Percentiles rank a stretch among this genome's conserved stretches.
Evolutionary conservation across 257 asterid genomes (phyloP).

Genomic region (Solanum chmielewskii): DNA sequence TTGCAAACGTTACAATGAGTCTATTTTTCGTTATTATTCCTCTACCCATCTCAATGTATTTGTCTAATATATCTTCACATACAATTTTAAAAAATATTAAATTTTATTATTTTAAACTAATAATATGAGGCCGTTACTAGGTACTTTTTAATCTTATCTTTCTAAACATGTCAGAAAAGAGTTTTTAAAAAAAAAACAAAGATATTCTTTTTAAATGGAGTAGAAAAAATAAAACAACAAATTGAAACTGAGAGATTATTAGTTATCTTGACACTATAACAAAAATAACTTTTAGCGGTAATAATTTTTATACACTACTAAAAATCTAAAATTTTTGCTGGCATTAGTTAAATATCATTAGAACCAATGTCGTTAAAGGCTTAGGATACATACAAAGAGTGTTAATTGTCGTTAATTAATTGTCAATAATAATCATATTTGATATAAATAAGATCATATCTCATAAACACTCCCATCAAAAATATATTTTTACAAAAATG

Average conservation of each 20-base stretch:
- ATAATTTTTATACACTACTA: no score
- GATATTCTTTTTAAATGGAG: neutral
- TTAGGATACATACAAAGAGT: no score
- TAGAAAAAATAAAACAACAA: no score
- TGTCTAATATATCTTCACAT: neutral
- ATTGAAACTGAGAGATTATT: neutral
- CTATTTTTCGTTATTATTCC: neutral
- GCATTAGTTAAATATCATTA: no score
- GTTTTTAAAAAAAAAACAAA: accelerated
- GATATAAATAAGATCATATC: neutral
- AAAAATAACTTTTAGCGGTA: no score
- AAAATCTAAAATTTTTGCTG: no score
- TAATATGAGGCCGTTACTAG: neutral
- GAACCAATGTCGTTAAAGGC: no score
- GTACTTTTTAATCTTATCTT: accelerated
- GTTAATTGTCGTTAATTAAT: no score
- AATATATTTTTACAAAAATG: neutral
- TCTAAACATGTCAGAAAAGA: neutral
- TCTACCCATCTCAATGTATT: neutral
- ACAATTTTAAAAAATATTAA: no score
- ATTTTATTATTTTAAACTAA: neutral
- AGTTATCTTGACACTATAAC: no score
- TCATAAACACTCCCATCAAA: neutral
- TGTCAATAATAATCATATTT: no score
- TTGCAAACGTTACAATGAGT: neutral